phyloP scores from a whole-genome alignment of 129 eudicot species.

The Cynara cardunculus region DNA sequence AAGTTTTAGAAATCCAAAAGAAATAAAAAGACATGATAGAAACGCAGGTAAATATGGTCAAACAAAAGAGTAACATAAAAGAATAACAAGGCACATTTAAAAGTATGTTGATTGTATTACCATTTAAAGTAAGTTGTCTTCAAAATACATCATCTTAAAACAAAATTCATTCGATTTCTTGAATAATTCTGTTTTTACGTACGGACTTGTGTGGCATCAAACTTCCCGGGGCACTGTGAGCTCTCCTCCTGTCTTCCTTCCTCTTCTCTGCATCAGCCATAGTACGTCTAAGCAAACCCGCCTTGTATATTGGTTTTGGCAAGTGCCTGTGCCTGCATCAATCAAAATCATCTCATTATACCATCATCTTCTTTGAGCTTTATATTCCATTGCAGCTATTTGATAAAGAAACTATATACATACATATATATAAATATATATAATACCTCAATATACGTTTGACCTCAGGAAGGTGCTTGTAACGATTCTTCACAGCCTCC shows the following conservation, averaged over 20 bases:
- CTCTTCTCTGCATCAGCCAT: conserved; percentile 64
- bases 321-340: conserved; percentile 86
- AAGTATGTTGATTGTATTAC: background rate
- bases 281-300: conserved; percentile 49
- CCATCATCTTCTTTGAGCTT: background rate
- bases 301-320: conserved; percentile 85
- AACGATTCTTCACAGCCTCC: conserved; percentile 86
- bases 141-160: background rate
- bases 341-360: background rate
- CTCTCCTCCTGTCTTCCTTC: conserved; percentile 80
- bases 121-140: background rate
- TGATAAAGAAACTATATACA: background rate
- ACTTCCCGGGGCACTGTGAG: conserved; percentile 90
- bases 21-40: background rate
- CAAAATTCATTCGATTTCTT: conserved; percentile 62
- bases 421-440: background rate
- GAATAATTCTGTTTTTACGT: conserved; percentile 61
- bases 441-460: conserved; percentile 83
- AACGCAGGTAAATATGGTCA: too few species aligned
- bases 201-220: conserved; percentile 42
- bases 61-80: background rate
- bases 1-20: background rate
- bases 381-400: background rate
- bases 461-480: conserved; percentile 94
- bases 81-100: too few species aligned